Evolutionary conservation across 805 yeast species (phyloP), one percentile per base, ranked within the genome.

Genomic region (Wickerhamiella sergipiensis): DNA sequence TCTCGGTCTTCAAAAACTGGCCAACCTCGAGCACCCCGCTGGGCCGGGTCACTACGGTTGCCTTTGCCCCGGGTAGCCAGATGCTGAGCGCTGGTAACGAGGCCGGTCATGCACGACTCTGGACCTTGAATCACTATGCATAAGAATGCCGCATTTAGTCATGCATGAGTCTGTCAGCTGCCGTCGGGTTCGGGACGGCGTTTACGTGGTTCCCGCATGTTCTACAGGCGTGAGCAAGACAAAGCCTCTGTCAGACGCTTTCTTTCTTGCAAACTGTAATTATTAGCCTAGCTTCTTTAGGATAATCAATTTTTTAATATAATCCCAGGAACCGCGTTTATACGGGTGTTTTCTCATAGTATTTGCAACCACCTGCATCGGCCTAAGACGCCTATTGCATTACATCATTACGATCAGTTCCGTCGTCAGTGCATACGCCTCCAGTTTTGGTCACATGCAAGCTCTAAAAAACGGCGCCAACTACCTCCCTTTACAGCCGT

Each of bases 1-100:
- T 90, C 56, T 77, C 85, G 18, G 95, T 86, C 6, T 92, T 81
- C 68, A 74, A 81, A 47, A 92, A 92, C 71, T 92, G 98, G 98
- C 99, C 99, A 17, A 92, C 97, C 1, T 81, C 90, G 49, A 88
- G 88, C 6, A 90, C 98, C 0, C 97, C 98, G 10, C 74, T 92
- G 57, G 99, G 98, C n/a, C 80, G 83, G 57, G 96, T 92, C 33
- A 85, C 96, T 0, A 67, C 81, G 17, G 82, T 80, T 2, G 77
- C 79, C 15, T 90, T 90, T 66, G 80, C 94, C 43, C 87, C 92
- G 24, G 78, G 78, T 55, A 79, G 81, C 53, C 92, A 86, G 66
- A 78, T 89, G 81, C 65, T 92, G 47, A 86, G 89, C 17, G 78
- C 87, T 1, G 98, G 95, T 55, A 90, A 89, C 61, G 95, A 86